Evolutionary conservation across 83 land plant species (phyloP).

Genomic region (Picea abies): DNA sequence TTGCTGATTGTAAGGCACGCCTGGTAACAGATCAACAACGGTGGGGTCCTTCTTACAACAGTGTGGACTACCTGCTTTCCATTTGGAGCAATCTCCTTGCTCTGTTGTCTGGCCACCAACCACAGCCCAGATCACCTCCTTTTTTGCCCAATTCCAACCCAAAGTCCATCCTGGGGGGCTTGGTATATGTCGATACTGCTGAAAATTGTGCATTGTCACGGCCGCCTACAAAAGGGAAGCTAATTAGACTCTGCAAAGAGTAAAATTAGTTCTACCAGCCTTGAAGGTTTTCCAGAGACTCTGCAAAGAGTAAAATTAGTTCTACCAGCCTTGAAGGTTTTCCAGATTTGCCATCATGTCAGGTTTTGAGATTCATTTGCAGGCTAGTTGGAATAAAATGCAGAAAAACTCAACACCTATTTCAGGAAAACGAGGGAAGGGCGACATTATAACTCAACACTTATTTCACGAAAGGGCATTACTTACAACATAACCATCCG

Average conservation of each 20-base stretch:
- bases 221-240: constrained; percentile 25
- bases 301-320: no score
- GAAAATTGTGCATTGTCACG: constrained; percentile 52
- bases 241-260: no score
- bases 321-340: no score
- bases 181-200: constrained; percentile 58
- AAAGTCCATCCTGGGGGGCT: constrained; percentile 58
- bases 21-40: constrained; percentile 50
- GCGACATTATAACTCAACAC: no score
- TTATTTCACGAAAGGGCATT: not conserved
- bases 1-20: constrained; percentile 55
- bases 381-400: no score
- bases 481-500: constrained; percentile 76
- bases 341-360: no score
- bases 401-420: no score
- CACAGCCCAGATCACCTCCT: constrained; percentile 63
- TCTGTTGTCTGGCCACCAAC: constrained; percentile 60
- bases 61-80: constrained; percentile 40
- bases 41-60: constrained; percentile 50
- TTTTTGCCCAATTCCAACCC: constrained; percentile 58
- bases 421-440: no score
- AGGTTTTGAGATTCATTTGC: no score
- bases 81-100: constrained; percentile 65
- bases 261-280: no score
- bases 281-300: no score